A percentile compares a stretch with the other conserved stretches of the same genome.
Conservation (phyloP, 2,329 filamentous ascomycete genomes). For the Paracamarosporium sp. region DNA sequence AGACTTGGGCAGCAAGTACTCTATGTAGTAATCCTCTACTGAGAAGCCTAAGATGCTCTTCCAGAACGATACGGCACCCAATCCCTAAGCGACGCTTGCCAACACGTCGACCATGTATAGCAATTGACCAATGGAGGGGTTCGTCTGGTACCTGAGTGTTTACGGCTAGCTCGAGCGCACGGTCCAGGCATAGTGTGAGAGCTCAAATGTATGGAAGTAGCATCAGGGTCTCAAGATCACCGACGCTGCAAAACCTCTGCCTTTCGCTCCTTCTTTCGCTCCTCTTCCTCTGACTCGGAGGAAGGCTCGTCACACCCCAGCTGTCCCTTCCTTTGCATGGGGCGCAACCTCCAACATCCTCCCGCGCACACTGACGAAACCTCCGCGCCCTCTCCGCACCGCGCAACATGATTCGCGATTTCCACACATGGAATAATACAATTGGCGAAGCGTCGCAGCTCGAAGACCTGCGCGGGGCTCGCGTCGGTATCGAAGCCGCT, state of each 20-base stretch:
- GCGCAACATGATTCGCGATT: slow-evolving; percentile 51
- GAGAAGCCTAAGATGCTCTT: too few species aligned
- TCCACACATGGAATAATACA: slow-evolving; percentile 64
- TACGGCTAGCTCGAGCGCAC: neutral
- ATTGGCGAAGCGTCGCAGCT: slow-evolving; percentile 67
- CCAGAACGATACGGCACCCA: neutral
- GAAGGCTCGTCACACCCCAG: neutral
- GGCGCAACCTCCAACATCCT: neutral
- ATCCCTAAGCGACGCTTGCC: neutral
- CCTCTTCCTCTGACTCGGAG: neutral
- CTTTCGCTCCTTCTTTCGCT: neutral
- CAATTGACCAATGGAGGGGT: neutral
- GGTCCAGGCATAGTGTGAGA: slow-evolving; percentile 4
- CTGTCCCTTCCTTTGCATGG: neutral
- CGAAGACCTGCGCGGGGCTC: slow-evolving; percentile 73
- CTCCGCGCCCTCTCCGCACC: neutral
- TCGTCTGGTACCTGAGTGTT: neutral
- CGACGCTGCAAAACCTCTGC: neutral
- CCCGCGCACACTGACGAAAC: neutral
- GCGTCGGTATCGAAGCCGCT: slow-evolving; percentile 86
- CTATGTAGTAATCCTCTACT: neutral
- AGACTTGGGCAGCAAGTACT: neutral
- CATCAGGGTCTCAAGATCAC: slow-evolving; percentile 1
- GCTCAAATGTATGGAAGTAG: neutral
- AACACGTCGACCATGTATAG: neutral